These are phyloP conservation scores for Aspergillus candidus DNA, from an alignment of 2,329 filamentous ascomycete species.

Conservation along the genomic window DNA sequence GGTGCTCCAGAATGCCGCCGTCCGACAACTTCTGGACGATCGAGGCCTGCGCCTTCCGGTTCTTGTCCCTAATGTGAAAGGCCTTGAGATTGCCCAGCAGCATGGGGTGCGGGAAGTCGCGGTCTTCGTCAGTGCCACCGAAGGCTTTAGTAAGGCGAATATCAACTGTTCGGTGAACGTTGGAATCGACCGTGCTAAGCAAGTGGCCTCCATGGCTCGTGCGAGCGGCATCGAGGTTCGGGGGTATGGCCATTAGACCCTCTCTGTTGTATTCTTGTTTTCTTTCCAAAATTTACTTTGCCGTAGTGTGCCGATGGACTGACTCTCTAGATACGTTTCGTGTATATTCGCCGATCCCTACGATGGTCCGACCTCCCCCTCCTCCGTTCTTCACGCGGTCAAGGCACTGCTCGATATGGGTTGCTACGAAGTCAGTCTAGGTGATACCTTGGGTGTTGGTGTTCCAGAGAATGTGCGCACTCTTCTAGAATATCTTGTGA, in stretches of 20 bases:
- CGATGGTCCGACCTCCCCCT: slow-evolving; percentile 49
- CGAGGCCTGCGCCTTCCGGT: slow-evolving; percentile 30
- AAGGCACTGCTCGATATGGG: slow-evolving; percentile 72
- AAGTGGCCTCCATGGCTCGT: slow-evolving; percentile 27
- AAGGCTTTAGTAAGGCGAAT: slow-evolving; percentile 40
- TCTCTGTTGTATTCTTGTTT: neutral
- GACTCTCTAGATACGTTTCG: slow-evolving; percentile 27
- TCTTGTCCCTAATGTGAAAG: slow-evolving; percentile 37
- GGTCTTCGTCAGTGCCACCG: slow-evolving; percentile 39
- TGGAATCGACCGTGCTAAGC: slow-evolving; percentile 29
- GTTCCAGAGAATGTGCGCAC: slow-evolving; percentile 44
- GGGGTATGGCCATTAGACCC: slow-evolving; percentile 17
- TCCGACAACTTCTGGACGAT: slow-evolving; percentile 50
- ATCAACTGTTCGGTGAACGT: slow-evolving; percentile 38
- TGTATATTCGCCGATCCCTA: slow-evolving; percentile 43
- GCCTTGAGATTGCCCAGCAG: slow-evolving; percentile 52
- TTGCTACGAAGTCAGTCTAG: slow-evolving; percentile 82
- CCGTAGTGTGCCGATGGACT: no score
- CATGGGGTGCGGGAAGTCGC: slow-evolving; percentile 34
- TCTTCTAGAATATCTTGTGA: slow-evolving; percentile 28
- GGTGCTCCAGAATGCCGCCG: slow-evolving; percentile 11
- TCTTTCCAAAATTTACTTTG: neutral
- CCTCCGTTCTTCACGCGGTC: slow-evolving; percentile 45
- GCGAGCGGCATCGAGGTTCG: slow-evolving; percentile 27
- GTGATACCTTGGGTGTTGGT: slow-evolving; percentile 87